Percentiles rank a stretch among this genome's conserved stretches.
These are phyloP conservation scores for Dillenia turbinata DNA, from an alignment of 164 flowering plant species.

Conservation along the genomic window DNA sequence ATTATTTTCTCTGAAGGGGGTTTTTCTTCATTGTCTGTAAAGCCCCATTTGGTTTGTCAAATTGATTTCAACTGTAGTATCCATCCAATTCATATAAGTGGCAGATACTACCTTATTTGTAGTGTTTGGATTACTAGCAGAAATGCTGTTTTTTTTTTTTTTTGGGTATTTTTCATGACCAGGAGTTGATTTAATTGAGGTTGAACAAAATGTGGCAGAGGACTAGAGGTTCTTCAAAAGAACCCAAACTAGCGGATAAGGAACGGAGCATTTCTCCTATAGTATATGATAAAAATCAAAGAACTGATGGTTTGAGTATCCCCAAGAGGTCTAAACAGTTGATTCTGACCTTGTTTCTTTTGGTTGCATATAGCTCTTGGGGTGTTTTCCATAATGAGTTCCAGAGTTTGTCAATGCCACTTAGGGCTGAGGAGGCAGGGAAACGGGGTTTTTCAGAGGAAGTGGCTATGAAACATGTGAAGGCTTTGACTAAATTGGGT, in stretches of 20 bases:
- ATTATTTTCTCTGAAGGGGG: too few species aligned
- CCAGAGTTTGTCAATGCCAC: conserved; percentile 55
- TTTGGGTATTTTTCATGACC: not conserved
- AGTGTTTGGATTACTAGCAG: too few species aligned
- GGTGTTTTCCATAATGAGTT: conserved; percentile 64
- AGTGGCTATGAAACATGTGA: conserved; percentile 73
- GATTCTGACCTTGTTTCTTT: conserved; percentile 40
- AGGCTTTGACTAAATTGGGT: conserved; percentile 63
- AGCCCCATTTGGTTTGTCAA: too few species aligned
- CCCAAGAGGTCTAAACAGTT: conserved; percentile 46
- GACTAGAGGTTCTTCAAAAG: conserved; percentile 7
- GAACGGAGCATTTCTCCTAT: conserved; percentile 6
- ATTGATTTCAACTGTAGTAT: too few species aligned
- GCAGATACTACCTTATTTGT: too few species aligned
- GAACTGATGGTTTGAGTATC: conserved; percentile 1
- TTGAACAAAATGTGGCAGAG: conserved; percentile 11
- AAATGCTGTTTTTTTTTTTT: not conserved
- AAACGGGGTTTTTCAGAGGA: conserved; percentile 87
- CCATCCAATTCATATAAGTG: too few species aligned
- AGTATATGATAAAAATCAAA: not conserved
- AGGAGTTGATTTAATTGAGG: conserved; percentile 1
- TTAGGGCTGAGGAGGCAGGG: conserved; percentile 60
- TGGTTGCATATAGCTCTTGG: conserved; percentile 44
- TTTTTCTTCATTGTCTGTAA: too few species aligned
- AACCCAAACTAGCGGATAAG: not conserved